Evolutionary conservation across 192 early-diverging fungal genomes (phyloP), one percentile per base, ranked within the genome.

Genomic region (Chytriomyces sp.): DNA sequence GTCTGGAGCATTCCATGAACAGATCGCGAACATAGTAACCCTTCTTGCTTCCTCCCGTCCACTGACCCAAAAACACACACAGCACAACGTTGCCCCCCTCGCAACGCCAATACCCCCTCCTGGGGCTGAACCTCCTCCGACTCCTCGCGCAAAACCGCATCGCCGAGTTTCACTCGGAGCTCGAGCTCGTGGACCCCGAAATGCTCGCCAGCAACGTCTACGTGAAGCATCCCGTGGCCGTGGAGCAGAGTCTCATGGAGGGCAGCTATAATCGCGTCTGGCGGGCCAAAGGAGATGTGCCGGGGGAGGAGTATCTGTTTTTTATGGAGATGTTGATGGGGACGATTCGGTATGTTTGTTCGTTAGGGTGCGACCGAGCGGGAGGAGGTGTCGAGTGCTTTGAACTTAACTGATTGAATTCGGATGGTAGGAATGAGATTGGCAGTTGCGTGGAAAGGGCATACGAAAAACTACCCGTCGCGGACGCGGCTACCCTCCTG

Each of bases 171-270:
- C 97, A 99, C 80, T 94, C 94, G n/a, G 90, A 94, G 72, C 84
- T 99, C 36, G 97, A 99, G 66, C 85, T 85, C 63, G 93, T 99
- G 66, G 93, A 93, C 55, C 86, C 90, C 19, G 86, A 91, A 33
- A 90, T 93, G 76, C 78, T 96, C 19, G 83, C 87, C 44, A 82
- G 76, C 67, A 96, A 94, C 78, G 76, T 89, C 34, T 94, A 89
- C 65, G 95, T 99, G 76, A 90, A 91, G 63, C 94, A 96, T 73
- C 93, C 96, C 2, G 84, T 99, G 54, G 88, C 93, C 79, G 84
- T 99, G 61, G 96, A 99, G 80, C 96, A 97, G 83, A 93, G 90
- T 53, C 80, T 99, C 75, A 99, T 98, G 96, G 96, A 98, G 77
- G 96, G 96, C 25, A 92, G 89, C 74, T 99, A 98, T 80, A 97